These are phyloP conservation scores for Colletotrichum sansevieriae DNA, from an alignment of 2,329 filamentous ascomycete species.

Conservation along the genomic window DNA sequence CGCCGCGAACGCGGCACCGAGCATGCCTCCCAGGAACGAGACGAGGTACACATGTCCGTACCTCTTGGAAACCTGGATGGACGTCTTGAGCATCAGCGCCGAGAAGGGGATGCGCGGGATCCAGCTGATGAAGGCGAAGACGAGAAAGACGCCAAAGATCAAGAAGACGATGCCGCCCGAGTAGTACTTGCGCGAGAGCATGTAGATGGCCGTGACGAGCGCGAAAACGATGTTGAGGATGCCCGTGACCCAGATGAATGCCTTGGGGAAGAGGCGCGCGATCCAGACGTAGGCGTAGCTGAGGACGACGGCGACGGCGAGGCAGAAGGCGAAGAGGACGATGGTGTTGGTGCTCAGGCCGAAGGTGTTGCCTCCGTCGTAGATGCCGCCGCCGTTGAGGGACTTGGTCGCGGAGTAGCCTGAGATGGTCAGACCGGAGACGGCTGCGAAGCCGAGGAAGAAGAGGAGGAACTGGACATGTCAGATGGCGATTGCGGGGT, in stretches of 20 bases:
- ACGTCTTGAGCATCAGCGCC: conserved; percentile 87
- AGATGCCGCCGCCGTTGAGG: conserved; percentile 80
- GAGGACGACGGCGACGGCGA: conserved; percentile 79
- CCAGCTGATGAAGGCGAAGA: conserved; percentile 90
- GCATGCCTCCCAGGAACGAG: conserved; percentile 83
- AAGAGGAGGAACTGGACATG: conserved; percentile 72
- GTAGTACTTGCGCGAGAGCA: conserved; percentile 82
- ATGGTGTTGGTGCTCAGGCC: conserved; percentile 85
- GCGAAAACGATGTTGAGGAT: conserved; percentile 89
- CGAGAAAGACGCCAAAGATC: conserved; percentile 82
- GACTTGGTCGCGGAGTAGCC: conserved; percentile 76
- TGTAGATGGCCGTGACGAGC: conserved; percentile 88
- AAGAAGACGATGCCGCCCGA: conserved; percentile 90
- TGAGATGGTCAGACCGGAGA: conserved; percentile 81
- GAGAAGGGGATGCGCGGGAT: conserved; percentile 92
- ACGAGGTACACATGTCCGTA: conserved; percentile 90
- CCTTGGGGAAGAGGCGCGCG: conserved; percentile 84
- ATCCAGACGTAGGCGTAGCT: conserved; percentile 83
- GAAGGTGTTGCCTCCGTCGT: conserved; percentile 74
- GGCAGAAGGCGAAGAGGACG: conserved; percentile 84
- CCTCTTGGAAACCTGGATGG: conserved; percentile 85
- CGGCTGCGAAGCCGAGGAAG: conserved; percentile 79
- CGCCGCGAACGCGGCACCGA: conserved; percentile 81
- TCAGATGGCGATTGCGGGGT: conserved; percentile 39
- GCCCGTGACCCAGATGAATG: conserved; percentile 93